These are phyloP conservation scores for Lagerstroemia speciosa DNA, from an alignment of 345 rosid species.

Conservation along the genomic window DNA sequence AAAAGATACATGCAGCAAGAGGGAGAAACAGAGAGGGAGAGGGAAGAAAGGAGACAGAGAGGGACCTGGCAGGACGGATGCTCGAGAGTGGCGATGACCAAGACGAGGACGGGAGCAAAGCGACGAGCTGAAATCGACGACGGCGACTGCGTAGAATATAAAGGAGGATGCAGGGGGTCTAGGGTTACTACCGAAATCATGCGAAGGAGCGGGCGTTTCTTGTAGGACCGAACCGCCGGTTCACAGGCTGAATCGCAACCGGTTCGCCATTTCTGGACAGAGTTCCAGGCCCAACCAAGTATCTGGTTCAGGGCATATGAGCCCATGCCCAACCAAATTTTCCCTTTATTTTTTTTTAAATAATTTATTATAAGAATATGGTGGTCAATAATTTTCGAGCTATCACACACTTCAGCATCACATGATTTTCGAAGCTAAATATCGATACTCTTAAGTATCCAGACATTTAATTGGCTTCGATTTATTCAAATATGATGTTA, in stretches of 20 bases:
- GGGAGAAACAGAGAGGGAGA: not conserved
- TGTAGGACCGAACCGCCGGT: not conserved
- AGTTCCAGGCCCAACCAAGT: not conserved
- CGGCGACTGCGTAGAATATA: not conserved
- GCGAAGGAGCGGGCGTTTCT: not conserved
- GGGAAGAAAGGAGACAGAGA: not conserved
- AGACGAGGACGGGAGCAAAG: not conserved
- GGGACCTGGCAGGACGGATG: not conserved
- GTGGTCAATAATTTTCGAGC: too few relatives aligned
- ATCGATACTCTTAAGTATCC: too few relatives aligned
- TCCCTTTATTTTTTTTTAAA: too few relatives aligned
- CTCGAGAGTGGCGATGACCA: not conserved
- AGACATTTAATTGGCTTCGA: too few relatives aligned
- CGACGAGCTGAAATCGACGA: not conserved
- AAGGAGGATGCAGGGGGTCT: not conserved
- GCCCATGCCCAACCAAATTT: too few relatives aligned
- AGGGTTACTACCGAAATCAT: not conserved
- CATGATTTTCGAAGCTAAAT: too few relatives aligned
- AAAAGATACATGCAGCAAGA: not conserved
- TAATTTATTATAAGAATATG: too few relatives aligned
- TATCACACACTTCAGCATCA: too few relatives aligned
- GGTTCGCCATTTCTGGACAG: too few relatives aligned
- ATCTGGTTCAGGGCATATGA: not conserved
- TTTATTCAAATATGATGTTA: too few relatives aligned
- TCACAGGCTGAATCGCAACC: too few relatives aligned